Percentiles rank a stretch among this genome's conserved stretches.
phyloP scores from a whole-genome alignment of 768 basidiomycete species.

The Imleria badia region DNA sequence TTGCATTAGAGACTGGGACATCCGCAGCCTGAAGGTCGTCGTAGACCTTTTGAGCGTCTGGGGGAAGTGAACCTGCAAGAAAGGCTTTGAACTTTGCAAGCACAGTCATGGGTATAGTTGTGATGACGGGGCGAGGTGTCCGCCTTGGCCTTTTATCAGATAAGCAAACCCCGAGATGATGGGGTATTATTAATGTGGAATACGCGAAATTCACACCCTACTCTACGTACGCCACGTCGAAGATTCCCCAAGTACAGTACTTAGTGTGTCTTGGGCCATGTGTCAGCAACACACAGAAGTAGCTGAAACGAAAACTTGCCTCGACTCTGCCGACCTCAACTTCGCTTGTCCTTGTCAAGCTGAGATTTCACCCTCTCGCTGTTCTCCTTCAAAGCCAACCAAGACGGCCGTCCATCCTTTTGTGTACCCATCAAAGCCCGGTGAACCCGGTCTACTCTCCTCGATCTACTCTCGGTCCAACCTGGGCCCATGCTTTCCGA shows the following conservation, averaged over 20 bases:
- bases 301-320: slow-evolving; percentile 3
- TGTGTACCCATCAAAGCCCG: slow-evolving; percentile 30
- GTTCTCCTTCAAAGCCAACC: slow-evolving; percentile 33
- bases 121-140: not conserved
- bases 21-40: slow-evolving; percentile 53
- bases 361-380: slow-evolving; percentile 19
- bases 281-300: slow-evolving; percentile 1
- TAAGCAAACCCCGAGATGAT: not conserved
- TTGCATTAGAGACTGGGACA: slow-evolving; percentile 64
- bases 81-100: slow-evolving; percentile 27
- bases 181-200: not conserved
- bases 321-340: not conserved
- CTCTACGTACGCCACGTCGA: not conserved
- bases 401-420: slow-evolving; percentile 32
- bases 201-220: not conserved
- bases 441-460: slow-evolving; percentile 25
- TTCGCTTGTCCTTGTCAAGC: slow-evolving; percentile 11
- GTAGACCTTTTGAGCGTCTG: slow-evolving; percentile 41
- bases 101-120: slow-evolving; percentile 18
- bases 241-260: too few species aligned
- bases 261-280: not conserved
- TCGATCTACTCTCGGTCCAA: slow-evolving; percentile 28
- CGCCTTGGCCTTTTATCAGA: slow-evolving; percentile 2
- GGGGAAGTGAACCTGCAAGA: slow-evolving; percentile 14
- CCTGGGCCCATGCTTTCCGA: slow-evolving; percentile 32